Conservation (phyloP, 2,329 filamentous ascomycete genomes). For the Penicillium capsulatum region DNA sequence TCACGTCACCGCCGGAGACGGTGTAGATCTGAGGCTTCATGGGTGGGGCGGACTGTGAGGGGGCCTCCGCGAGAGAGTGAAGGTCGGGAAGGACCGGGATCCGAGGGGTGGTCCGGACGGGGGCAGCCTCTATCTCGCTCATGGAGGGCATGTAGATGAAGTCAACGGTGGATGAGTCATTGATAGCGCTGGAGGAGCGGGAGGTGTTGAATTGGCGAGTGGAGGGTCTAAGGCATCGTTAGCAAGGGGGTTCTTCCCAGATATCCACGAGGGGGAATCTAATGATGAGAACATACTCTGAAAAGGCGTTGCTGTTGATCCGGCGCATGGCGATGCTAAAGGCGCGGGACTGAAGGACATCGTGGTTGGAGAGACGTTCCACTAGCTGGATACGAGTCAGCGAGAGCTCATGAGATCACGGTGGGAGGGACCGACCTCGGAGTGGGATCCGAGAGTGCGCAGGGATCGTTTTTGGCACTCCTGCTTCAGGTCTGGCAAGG, state of each 20-base stretch:
- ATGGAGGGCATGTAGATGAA: conserved; percentile 58
- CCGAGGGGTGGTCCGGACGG: conserved; percentile 37
- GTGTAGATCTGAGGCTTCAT: conserved; percentile 57
- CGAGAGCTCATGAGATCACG: background rate
- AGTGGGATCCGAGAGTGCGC: conserved; percentile 45
- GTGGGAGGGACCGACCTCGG: conserved; percentile 41
- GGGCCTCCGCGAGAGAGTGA: conserved; percentile 28
- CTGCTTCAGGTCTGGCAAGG: conserved; percentile 48
- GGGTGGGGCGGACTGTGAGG: conserved; percentile 24
- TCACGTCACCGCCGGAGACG: conserved; percentile 44
- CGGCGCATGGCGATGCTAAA: conserved; percentile 53
- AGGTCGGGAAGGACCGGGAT: conserved; percentile 51
- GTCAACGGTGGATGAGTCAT: conserved; percentile 59
- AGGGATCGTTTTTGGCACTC: conserved; percentile 51
- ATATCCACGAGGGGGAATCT: background rate
- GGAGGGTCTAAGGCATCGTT: conserved; percentile 33
- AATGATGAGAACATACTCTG: conserved; percentile 31
- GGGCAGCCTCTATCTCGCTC: conserved; percentile 40
- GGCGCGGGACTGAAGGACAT: conserved; percentile 50
- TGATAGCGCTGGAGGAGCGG: conserved; percentile 52
- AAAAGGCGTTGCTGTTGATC: conserved; percentile 42
- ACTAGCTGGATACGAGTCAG: conserved; percentile 40
- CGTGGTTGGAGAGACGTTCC: conserved; percentile 51
- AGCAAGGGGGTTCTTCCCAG: background rate
- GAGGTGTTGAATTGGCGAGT: conserved; percentile 60